A percentile compares a stretch with the other conserved stretches of the same genome.
These are phyloP conservation scores for Bacidia gigantensis DNA, from an alignment of 495 filamentous ascomycete genomes.

Conservation along the genomic window DNA sequence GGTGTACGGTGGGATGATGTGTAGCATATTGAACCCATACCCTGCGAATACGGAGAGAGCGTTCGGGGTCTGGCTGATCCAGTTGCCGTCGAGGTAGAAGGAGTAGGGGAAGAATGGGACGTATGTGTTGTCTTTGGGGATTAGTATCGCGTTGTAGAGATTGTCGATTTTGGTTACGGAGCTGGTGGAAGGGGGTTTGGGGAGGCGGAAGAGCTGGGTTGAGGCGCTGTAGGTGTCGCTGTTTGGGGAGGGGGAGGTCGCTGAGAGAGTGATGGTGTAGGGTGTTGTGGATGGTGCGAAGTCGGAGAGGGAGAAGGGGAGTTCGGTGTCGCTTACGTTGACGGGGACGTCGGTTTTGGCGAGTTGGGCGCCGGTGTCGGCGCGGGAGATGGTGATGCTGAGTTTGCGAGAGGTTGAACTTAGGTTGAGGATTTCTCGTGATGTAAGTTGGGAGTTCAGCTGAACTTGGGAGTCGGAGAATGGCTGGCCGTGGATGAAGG, in stretches of 20 bases:
- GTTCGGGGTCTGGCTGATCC: slow-evolving; percentile 34
- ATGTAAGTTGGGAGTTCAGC: slow-evolving; percentile 26
- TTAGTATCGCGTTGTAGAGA: slow-evolving; percentile 40
- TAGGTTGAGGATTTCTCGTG: background rate
- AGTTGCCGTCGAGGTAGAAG: slow-evolving; percentile 47
- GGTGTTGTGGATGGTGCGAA: slow-evolving; percentile 33
- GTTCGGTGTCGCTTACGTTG: slow-evolving; percentile 32
- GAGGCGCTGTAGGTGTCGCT: slow-evolving; percentile 29
- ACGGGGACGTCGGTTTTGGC: slow-evolving; percentile 24
- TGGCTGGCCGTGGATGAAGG: slow-evolving; percentile 32
- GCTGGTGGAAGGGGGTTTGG: slow-evolving; percentile 36
- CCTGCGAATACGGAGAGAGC: slow-evolving; percentile 29
- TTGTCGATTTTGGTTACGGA: slow-evolving; percentile 51
- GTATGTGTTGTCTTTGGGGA: slow-evolving; percentile 30
- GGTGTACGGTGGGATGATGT: slow-evolving; percentile 32
- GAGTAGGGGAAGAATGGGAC: slow-evolving; percentile 47
- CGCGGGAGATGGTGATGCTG: slow-evolving; percentile 7
- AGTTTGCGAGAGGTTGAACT: background rate
- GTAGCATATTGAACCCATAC: slow-evolving; percentile 41
- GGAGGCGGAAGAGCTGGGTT: slow-evolving; percentile 41
- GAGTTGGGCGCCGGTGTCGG: slow-evolving; percentile 5
- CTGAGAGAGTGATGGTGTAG: slow-evolving; percentile 25
- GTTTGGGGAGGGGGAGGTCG: slow-evolving; percentile 17
- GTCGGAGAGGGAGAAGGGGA: slow-evolving; percentile 32
- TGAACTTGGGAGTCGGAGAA: slow-evolving; percentile 24